Base-by-base conservation (phyloP, 345 rosid genomes). In the Bruguiera gymnorhiza region DNA sequence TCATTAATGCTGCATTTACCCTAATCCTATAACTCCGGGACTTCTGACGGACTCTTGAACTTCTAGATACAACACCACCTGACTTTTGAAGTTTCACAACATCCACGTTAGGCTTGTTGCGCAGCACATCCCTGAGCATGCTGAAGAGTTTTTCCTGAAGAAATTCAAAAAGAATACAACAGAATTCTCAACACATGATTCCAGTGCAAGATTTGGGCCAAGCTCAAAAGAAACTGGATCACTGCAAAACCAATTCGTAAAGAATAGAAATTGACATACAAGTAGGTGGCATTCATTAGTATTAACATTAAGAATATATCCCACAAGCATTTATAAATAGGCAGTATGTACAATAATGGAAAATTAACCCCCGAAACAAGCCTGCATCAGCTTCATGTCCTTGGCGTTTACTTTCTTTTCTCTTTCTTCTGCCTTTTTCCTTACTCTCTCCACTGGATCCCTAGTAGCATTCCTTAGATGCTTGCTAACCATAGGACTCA, bases 61-160 rank as follows among this genome's bases (percentile, higher is more conserved):
- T 86, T 79, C 97, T 86, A 24, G 89, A 86, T 19, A 87, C 99
- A 78, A 90, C 96, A 56, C 97, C 97, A 46, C 97, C 98, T 0
- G 94, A 95, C 77, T 80, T 87, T 69, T 90, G 97, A 81, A 90
- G 98, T 74, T 92, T 90, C 78, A 95, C 96, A 18, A 92, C 96
- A 53, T 89, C 99, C 3, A 95, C 87, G 52, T 81, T 86, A 46
- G 89, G 89, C 80, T 83, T 87, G 67, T 39, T 83, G 80, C 37
- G 87, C 43, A 86, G 76, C n/a, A 83, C 89, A 70, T 93, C 89
- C 68, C 82, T 88, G 36, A 90, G 93, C 93, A 86, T 84, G 85
- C 98, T 95, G 86, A 88, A 95, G 69, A 95, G 97, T 71, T 95
- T 92, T 81, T 92, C 97, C 90, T 89, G 87, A 71, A 19, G 34